phyloP scores from a whole-genome alignment of 371 early-diverging fungal genomes.

The Coemansia sp. region DNA sequence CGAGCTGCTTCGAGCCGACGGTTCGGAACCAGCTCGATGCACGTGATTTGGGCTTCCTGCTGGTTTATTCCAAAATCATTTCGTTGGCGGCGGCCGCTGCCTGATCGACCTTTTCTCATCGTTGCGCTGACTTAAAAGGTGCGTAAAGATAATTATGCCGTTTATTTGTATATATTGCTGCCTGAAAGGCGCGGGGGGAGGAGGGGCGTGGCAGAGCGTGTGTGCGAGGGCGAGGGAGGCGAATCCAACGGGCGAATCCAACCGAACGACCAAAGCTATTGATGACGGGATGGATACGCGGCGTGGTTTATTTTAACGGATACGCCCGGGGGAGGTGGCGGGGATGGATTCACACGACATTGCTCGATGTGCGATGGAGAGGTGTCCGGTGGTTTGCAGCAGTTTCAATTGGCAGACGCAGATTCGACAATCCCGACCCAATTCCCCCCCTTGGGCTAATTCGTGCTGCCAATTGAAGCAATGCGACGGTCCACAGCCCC shows the following conservation, averaged over 20 bases:
- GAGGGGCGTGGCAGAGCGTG: not conserved
- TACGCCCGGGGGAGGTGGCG: not conserved
- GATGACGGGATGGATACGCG: not conserved
- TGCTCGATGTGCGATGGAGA: too few species aligned
- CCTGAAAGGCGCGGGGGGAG: not conserved
- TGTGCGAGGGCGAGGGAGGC: too few species aligned
- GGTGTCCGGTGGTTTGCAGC: too few species aligned
- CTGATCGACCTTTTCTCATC: slow-evolving; percentile 12
- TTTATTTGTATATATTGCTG: not conserved
- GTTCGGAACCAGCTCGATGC: not conserved
- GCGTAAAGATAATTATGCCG: slow-evolving; percentile 12
- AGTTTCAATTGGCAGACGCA: too few species aligned
- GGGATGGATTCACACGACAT: slow-evolving; percentile 1
- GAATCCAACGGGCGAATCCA: not conserved
- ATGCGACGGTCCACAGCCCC: too few species aligned
- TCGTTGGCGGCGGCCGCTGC: not conserved
- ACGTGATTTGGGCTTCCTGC: not conserved
- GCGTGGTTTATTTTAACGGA: not conserved
- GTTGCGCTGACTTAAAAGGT: slow-evolving; percentile 18
- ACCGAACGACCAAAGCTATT: not conserved
- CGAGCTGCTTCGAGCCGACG: not conserved
- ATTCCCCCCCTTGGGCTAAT: too few species aligned
- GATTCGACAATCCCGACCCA: too few species aligned
- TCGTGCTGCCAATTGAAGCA: too few species aligned
- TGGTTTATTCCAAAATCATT: not conserved